Percentiles rank a stretch among this genome's conserved stretches.
These are phyloP conservation scores for Hymenoscyphus fructigenus DNA, from an alignment of 2,329 filamentous ascomycete genomes.

Conservation along the genomic window DNA sequence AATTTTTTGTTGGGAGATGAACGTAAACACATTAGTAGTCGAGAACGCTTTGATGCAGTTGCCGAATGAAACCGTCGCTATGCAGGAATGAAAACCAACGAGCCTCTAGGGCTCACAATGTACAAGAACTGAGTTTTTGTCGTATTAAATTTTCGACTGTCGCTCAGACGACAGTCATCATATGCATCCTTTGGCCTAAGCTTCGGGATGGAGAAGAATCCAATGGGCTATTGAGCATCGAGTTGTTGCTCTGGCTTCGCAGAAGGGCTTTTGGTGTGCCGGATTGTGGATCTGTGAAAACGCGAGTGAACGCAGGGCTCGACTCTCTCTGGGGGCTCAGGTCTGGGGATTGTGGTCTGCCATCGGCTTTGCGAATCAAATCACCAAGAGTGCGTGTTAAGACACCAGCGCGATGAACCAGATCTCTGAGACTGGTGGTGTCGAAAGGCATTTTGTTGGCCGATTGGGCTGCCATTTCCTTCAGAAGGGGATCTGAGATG, in stretches of 20 bases:
- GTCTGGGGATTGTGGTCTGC: slow-evolving; percentile 55
- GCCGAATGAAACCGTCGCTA: slow-evolving; percentile 39
- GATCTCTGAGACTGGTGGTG: slow-evolving; percentile 65
- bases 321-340: slow-evolving; percentile 52
- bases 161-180: slow-evolving; percentile 58
- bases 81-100: slow-evolving; percentile 39
- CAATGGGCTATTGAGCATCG: slow-evolving; percentile 50
- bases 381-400: slow-evolving; percentile 60
- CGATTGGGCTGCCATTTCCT: slow-evolving; percentile 32
- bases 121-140: slow-evolving; percentile 29
- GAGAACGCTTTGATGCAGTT: slow-evolving; percentile 26
- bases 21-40: slow-evolving; percentile 23
- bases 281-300: slow-evolving; percentile 62
- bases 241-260: slow-evolving; percentile 55
- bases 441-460: slow-evolving; percentile 62
- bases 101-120: slow-evolving; percentile 23
- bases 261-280: slow-evolving; percentile 53
- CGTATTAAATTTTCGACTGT: slow-evolving; percentile 14
- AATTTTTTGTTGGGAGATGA: slow-evolving; percentile 17
- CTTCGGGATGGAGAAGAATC: slow-evolving; percentile 53
- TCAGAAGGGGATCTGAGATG: slow-evolving; percentile 41
- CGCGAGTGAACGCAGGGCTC: slow-evolving; percentile 65
- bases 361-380: slow-evolving; percentile 56
- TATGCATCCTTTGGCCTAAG: slow-evolving; percentile 56
- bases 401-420: slow-evolving; percentile 62